Percentiles rank a stretch among this genome's conserved stretches.
phyloP scores from a whole-genome alignment of 2,329 filamentous ascomycete genomes.

The Colletotrichum truncatum region DNA sequence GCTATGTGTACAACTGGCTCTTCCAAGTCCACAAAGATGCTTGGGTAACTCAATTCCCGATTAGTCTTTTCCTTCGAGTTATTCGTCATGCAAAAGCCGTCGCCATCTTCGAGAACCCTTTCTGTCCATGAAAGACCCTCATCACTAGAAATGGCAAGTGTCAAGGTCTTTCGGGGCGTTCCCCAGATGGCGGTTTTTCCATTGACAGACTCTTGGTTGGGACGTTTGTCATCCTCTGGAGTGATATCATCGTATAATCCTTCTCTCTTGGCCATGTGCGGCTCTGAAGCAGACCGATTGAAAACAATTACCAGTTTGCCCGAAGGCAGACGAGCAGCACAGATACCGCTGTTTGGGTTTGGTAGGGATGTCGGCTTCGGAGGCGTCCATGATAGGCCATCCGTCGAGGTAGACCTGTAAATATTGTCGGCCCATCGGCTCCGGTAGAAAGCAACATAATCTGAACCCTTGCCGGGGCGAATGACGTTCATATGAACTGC shows the following conservation, averaged over 20 bases:
- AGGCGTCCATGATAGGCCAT: slow-evolving; percentile 48
- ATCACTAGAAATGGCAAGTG: slow-evolving; percentile 45
- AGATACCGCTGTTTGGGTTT: slow-evolving; percentile 53
- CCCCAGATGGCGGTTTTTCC: slow-evolving; percentile 54
- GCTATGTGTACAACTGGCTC: slow-evolving; percentile 42
- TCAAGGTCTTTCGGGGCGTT: slow-evolving; percentile 46
- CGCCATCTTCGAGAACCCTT: slow-evolving; percentile 51
- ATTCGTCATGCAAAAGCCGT: slow-evolving; percentile 56
- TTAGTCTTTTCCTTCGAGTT: slow-evolving; percentile 51
- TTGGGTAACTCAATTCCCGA: slow-evolving; percentile 53
- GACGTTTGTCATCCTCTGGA: slow-evolving; percentile 47
- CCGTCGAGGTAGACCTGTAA: slow-evolving; percentile 48
- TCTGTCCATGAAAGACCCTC: slow-evolving; percentile 47
- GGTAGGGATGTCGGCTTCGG: slow-evolving; percentile 46
- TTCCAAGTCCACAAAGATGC: slow-evolving; percentile 42
- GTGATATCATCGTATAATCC: slow-evolving; percentile 56
- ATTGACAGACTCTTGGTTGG: slow-evolving; percentile 45
- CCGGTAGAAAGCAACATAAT: slow-evolving; percentile 49
- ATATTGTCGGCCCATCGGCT: slow-evolving; percentile 55
- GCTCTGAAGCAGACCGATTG: slow-evolving; percentile 47
- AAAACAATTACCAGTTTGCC: slow-evolving; percentile 48
- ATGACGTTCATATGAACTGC: slow-evolving; percentile 55
- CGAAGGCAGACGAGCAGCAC: slow-evolving; percentile 46
- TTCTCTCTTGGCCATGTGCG: slow-evolving; percentile 43
- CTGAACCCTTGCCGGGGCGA: slow-evolving; percentile 33